Evolutionary conservation across 2,329 filamentous ascomycete genomes (phyloP), one percentile per base, ranked within the genome.

Genomic region (Periconia sp.): DNA sequence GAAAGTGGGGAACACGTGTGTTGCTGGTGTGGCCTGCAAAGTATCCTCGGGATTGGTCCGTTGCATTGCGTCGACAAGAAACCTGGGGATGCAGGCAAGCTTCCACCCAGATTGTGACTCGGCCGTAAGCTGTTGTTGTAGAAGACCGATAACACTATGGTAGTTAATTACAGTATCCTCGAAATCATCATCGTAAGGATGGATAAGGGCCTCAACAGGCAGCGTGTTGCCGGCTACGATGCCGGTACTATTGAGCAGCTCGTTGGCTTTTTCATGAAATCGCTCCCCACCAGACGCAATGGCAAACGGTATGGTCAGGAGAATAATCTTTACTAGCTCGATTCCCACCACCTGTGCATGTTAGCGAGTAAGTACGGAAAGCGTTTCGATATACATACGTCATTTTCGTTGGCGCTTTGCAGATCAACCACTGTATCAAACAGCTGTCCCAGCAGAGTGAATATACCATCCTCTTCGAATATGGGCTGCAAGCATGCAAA

Each of bases 251-350:
- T 95, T 90, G 71, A 99, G 86, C 49, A 97, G 80, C 45, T 90
- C 86, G 1, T 83, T 81, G 2, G 91, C 92, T 60, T 89, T 82
- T 63, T 88, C 85, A 67, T 89, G 87, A 50, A 68, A 71, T 17
- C 61, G 62, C 40, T 47, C 58, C 37, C 69, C 71, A 31, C 69
- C 66, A 6, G 69, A 62, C 47, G 86, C 85, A 3, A 82, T 80
- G 3, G 89, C 88, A 72, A 97, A 99, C 0, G 94, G 93, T 54
- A 99, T 89, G 0, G 93, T 96, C 46, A 97, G 85, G 43, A 97
- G 85, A 60, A 99, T 97, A 64, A 97, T 92, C 76, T 97, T 97
- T 72, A 97, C 92, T 33, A 99, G 84, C 77, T 97, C 94, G 41
- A 95, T 76, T 18, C 85, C 85, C 47, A 88, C 76, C 42, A 84